These are phyloP conservation scores for Cystofilobasidium bisporidii DNA, from an alignment of 768 basidiomycete species.

Conservation along the genomic window DNA sequence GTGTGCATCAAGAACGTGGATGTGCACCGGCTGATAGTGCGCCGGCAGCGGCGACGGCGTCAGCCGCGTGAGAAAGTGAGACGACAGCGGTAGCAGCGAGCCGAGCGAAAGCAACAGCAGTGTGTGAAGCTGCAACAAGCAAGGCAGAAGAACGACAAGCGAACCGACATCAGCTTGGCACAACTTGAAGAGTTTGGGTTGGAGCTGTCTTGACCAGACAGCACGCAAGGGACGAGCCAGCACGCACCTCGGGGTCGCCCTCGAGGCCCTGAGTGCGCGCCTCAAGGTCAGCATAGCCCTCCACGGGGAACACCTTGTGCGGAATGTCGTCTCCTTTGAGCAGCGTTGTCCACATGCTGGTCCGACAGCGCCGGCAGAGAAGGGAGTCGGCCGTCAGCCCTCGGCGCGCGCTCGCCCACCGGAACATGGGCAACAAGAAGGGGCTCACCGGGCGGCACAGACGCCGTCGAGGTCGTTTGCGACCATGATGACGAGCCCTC, in stretches of 20 bases:
- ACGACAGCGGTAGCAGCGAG: slow-evolving; percentile 69
- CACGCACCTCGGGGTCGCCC: slow-evolving; percentile 57
- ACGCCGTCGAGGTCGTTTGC: slow-evolving; percentile 27
- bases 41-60: slow-evolving; percentile 62
- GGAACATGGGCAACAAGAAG: no score
- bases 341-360: slow-evolving; percentile 76
- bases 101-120: slow-evolving; percentile 90
- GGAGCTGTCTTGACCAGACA: neutral
- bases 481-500: slow-evolving; percentile 28
- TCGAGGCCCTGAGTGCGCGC: slow-evolving; percentile 56
- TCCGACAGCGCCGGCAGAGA: slow-evolving; percentile 62
- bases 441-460: slow-evolving; percentile 24
- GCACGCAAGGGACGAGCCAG: no score
- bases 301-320: slow-evolving; percentile 79
- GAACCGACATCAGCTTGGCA: slow-evolving; percentile 1
- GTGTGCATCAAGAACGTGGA: slow-evolving; percentile 91
- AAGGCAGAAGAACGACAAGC: neutral
- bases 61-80: slow-evolving; percentile 41
- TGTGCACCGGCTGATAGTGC: slow-evolving; percentile 52
- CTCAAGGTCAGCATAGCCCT: slow-evolving; percentile 70
- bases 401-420: neutral
- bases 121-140: slow-evolving; percentile 49
- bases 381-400: neutral
- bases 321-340: slow-evolving; percentile 90
- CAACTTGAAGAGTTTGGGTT: no score